These are phyloP conservation scores for Manihot esculenta DNA, from an alignment of 441 rosid genomes.

Conservation along the genomic window DNA sequence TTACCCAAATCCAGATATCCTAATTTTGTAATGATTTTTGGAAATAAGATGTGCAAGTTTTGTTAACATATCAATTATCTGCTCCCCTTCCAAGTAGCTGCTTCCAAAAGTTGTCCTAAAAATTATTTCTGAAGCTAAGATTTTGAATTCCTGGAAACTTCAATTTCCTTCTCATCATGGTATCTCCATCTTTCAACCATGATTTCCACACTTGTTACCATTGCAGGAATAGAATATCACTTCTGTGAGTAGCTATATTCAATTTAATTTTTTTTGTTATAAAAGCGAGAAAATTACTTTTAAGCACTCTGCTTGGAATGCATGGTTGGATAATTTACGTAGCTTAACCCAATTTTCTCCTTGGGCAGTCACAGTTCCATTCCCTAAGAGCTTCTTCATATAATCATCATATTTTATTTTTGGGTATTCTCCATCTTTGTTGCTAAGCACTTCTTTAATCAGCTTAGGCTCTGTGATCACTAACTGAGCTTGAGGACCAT, in stretches of 20 bases:
- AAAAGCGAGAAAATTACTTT: conserved; percentile 23
- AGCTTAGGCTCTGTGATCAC: conserved; percentile 33
- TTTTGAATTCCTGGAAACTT: conserved; percentile 34
- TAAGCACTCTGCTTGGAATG: conserved; percentile 39
- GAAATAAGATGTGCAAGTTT: conserved; percentile 9
- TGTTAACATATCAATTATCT: conserved; percentile 37
- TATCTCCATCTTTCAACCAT: conserved; percentile 42
- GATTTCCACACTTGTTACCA: conserved; percentile 32
- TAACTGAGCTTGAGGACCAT: conserved; percentile 29
- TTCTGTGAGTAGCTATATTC: neutral
- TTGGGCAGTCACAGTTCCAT: conserved; percentile 34
- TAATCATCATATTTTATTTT: neutral
- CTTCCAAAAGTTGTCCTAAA: conserved; percentile 47
- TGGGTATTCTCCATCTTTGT: conserved; percentile 23
- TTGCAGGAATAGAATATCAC: too few species aligned
- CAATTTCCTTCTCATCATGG: conserved; percentile 36
- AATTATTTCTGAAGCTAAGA: conserved; percentile 39
- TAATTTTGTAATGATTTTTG: conserved; percentile 23
- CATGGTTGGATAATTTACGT: conserved; percentile 38
- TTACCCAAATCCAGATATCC: conserved; percentile 32
- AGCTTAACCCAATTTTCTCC: conserved; percentile 42
- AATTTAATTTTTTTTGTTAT: neutral
- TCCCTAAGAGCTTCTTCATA: conserved; percentile 30
- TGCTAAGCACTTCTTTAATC: conserved; percentile 28
- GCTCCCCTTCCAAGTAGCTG: conserved; percentile 37